Evolutionary conservation across 2,329 filamentous ascomycete species (phyloP), one percentile per base, ranked within the genome.

Genomic region (Phialocephala sp.): DNA sequence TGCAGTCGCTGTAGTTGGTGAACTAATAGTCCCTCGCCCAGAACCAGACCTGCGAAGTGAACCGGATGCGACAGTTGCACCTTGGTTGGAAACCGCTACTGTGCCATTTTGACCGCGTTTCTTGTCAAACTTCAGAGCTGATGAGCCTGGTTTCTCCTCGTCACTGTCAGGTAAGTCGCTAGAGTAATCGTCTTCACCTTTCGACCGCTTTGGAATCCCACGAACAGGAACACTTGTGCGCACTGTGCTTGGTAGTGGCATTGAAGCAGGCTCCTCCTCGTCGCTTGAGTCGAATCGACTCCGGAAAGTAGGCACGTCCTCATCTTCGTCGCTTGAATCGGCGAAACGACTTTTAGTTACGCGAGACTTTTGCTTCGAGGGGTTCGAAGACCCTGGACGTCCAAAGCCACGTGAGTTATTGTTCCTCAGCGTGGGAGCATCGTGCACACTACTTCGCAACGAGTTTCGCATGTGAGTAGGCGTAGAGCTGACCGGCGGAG

Each of bases 271-370:
- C 36, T 71, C 75, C 41, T 71, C 79, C 41, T 90, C 88, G 68
- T 89, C 87, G 67, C 91, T 87, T 3, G 89, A 88, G 76, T 90
- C 86, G 66, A 90, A 87, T 0, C 88, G 82, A 69, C 85, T 87
- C 8, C 78, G 73, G 65, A 78, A 76, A 4, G 70, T 57, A 22
- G 72, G 68, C 36, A 68, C 69, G 18, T 68, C 72, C 62, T 71
- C 72, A 35, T 77, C 75, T 55, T 77, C 75, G 32, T 77, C 76
- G 50, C 75, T 77, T 2, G 76, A 77, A 60, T 77, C 76, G 3
- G 63, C 73, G 58, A 79, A 78, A 24, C 76, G 69, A 27, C 74
- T 74, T 36, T 5, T 68, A 60, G 14, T 54, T 57, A 43, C 62
- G 4, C 60, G 57, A 27, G 60, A 41, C 50, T 67, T 75, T 54